A percentile compares a stretch with the other conserved stretches of the same genome.
phyloP scores from a whole-genome alignment of 495 filamentous ascomycete genomes.

The Talaromyces liani region DNA sequence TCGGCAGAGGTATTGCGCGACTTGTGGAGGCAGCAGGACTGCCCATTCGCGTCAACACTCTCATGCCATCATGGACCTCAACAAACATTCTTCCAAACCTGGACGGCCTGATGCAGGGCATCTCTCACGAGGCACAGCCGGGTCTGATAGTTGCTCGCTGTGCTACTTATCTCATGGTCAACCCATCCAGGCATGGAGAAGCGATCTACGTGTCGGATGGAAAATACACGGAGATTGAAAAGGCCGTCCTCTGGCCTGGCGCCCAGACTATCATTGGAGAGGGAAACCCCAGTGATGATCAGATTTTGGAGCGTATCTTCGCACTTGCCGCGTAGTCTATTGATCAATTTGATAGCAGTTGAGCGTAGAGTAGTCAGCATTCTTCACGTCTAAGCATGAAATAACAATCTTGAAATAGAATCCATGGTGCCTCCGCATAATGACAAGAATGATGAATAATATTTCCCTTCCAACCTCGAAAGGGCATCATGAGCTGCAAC shows the following conservation, averaged over 20 bases:
- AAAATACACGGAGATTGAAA: constrained; percentile 31
- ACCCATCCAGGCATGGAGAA: constrained; percentile 26
- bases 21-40: constrained; percentile 9
- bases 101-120: constrained; percentile 17
- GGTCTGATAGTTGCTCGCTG: constrained; percentile 29
- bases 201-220: constrained; percentile 33
- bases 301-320: background rate
- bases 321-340: background rate
- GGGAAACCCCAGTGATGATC: background rate
- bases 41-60: constrained; percentile 30
- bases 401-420: too few species aligned
- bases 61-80: constrained; percentile 36
- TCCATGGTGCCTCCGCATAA: too few species aligned
- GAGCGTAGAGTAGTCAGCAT: too few species aligned
- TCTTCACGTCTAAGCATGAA: too few species aligned
- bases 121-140: constrained; percentile 18
- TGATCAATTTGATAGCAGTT: background rate
- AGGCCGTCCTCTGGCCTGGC: constrained; percentile 10
- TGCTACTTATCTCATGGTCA: constrained; percentile 27
- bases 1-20: constrained; percentile 22
- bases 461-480: background rate
- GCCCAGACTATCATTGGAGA: background rate
- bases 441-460: too few species aligned
- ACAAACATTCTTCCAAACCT: constrained; percentile 22
- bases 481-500: background rate